These are phyloP conservation scores for Penicillium sp. DNA, from an alignment of 2,329 filamentous ascomycete genomes.

Conservation along the genomic window DNA sequence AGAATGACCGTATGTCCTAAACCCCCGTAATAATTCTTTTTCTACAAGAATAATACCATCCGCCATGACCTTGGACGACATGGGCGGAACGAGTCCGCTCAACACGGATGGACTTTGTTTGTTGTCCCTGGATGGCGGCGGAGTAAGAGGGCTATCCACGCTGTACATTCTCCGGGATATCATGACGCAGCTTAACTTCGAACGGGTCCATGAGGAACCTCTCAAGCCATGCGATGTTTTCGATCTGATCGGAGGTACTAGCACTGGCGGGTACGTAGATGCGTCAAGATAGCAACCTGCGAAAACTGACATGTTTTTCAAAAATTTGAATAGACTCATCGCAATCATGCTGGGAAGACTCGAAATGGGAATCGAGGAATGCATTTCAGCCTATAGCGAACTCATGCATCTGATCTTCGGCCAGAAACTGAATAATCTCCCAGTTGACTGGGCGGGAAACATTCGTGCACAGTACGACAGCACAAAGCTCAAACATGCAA, in stretches of 20 bases:
- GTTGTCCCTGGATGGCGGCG: constrained; percentile 39
- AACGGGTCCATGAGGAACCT: constrained; percentile 8
- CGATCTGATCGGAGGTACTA: constrained; percentile 21
- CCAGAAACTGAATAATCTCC: constrained; percentile 10
- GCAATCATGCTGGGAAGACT: constrained; percentile 41
- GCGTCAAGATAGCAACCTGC: not conserved
- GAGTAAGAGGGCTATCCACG: constrained; percentile 40
- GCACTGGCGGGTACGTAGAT: constrained; percentile 27
- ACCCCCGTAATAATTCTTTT: not conserved
- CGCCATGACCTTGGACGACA: not conserved
- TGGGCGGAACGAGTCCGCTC: constrained; percentile 1
- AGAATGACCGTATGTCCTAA: not conserved
- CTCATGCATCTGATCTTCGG: constrained; percentile 29
- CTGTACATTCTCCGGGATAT: constrained; percentile 37
- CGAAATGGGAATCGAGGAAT: constrained; percentile 34
- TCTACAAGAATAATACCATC: not conserved
- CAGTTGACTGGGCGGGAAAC: constrained; percentile 10
- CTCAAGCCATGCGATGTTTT: constrained; percentile 24
- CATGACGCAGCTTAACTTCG: constrained; percentile 32
- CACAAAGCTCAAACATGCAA: constrained; percentile 3
- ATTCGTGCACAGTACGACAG: constrained; percentile 14
- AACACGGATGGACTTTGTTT: constrained; percentile 15
- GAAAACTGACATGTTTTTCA: not conserved
- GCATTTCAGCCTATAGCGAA: constrained; percentile 30
- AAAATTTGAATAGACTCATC: constrained; percentile 28